phyloP scores from a whole-genome alignment of 177 flowering plant species.

The Vitis hybrid region DNA sequence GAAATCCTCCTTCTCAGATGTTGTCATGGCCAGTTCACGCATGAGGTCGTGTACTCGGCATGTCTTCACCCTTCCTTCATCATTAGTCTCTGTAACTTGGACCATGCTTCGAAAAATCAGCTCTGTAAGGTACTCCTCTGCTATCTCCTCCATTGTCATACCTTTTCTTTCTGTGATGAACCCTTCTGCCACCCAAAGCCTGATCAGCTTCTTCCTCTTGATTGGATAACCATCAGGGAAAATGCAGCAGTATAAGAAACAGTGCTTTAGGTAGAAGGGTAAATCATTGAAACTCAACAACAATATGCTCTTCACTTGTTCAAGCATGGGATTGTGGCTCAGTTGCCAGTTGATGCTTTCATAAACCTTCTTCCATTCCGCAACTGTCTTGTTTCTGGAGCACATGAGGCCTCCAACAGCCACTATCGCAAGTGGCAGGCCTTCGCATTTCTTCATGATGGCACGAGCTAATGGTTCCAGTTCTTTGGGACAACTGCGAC shows the following conservation, averaged over 20 bases:
- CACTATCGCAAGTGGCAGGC: slow-evolving; percentile 50
- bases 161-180: slow-evolving; percentile 34
- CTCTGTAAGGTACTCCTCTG: slow-evolving; percentile 38
- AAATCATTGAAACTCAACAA: slow-evolving; percentile 42
- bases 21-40: slow-evolving; percentile 36
- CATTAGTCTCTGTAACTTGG: slow-evolving; percentile 28
- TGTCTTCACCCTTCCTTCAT: slow-evolving; percentile 26
- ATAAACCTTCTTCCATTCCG: slow-evolving; percentile 37
- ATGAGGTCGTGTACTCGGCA: slow-evolving; percentile 49
- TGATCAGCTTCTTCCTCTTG: slow-evolving; percentile 29
- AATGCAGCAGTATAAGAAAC: slow-evolving; percentile 44
- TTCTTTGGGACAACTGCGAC: slow-evolving; percentile 21
- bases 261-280: slow-evolving; percentile 40
- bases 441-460: slow-evolving; percentile 37
- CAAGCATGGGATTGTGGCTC: slow-evolving; percentile 30
- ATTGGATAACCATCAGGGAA: slow-evolving; percentile 39
- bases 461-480: slow-evolving; percentile 24
- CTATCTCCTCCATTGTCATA: slow-evolving; percentile 38
- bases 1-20: slow-evolving; percentile 33
- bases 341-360: slow-evolving; percentile 39
- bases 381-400: slow-evolving; percentile 17
- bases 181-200: slow-evolving; percentile 58
- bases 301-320: slow-evolving; percentile 27
- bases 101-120: slow-evolving; percentile 40
- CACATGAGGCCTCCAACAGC: slow-evolving; percentile 41